Evolutionary conservation across 2,329 filamentous ascomycete genomes (phyloP), one percentile per base, ranked within the genome.

Genomic region (Alternaria gansuensis): DNA sequence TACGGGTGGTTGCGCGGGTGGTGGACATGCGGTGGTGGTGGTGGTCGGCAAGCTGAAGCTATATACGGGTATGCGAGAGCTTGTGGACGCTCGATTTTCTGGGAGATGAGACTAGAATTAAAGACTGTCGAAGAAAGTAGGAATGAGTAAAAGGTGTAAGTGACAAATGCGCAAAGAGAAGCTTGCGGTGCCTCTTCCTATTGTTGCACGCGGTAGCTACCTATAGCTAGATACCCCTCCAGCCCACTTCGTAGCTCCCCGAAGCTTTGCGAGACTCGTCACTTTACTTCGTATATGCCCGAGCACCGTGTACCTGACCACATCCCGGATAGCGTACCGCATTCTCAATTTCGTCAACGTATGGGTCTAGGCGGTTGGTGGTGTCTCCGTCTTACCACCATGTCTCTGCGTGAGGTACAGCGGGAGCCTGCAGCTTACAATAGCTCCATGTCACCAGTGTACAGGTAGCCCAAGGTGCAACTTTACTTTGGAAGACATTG

Each of bases 11-110:
- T 54, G 68, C 52, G 33, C 52, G 49, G 24, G 59, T 29, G 28
- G 57, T 46, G 53, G 66, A 61, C 70, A 73, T 73, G 55, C 49
- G 49, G 26, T 9, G 13, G 46, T 23, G 33, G 24, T 21, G 6
- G 24, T 21, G 6, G 24, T 21, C 8, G 24, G 14, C 6, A 37
- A 51, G 48, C 4, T 10, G 11, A 5, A 29, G 45, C 3, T 26
- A 5, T 13, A 7, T 13, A 7, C 1, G 33, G 43, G n/a, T 28
- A 41, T 33, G 33, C 26, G 26, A 28, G 26, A n/a, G 40, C 13
- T 28, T 43, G 40, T 28, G 13, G 24, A n/a, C 6, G 5, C 3
- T 21, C 7, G 9, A 7, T 10, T 23, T 2, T 41, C 2, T 23
- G n/a, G 26, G 13, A 11, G 7, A 14, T 4, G 28, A 21, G n/a